Base-by-base conservation (phyloP, 1,284 basidiomycete genomes). In the Mycosarcoma mackinlayi region DNA sequence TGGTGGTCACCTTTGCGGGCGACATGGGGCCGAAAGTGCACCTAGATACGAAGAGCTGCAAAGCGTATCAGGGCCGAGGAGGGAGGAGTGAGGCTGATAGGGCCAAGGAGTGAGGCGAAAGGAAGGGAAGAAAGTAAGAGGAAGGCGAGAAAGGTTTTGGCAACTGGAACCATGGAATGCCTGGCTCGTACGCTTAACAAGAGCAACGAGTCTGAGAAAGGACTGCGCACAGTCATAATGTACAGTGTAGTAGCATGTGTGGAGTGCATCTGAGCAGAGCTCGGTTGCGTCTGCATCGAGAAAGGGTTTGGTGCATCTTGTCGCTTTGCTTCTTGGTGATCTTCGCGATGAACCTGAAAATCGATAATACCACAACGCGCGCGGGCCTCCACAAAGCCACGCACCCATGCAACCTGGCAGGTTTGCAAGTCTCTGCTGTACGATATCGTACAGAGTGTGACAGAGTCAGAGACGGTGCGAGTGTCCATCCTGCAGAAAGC, bases 261-360 rank as follows among this genome's bases (percentile, higher is more conserved):
- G 25, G 39, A 9, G 33, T n/a, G 41, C 41, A 28, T 25, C 16
- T 21, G 42, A 39, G 42, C 42, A 13, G 21, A 25, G 11, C 39
- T 39, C 48, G 48, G 6, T 46, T 46, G 23, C 19, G 37, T 4
- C 23, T 19, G 4, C 8, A 38, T 38, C 33, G 33, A 35, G 33
- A 35, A n/a, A 6, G 13, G 33, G 33, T 35, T n/a, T n/a, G 1
- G 11, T 6, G 16, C 6, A 16, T 16, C 10, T 11, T 35, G 33
- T 35, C n/a, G 33, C 16, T 11, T 7, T 35, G 10, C 18, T 19
- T 21, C 8, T 9, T 7, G 53, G 41, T 54, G 50, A 64, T 58
- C 62, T 64, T 65, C 62, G 62, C 51, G 31, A 54, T 16, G 47
- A 59, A 50, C 55, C 55, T n/a, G n/a, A 37, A 58, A 50, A 65